These are phyloP conservation scores for Leccinellum rugosiceps DNA, from an alignment of 768 basidiomycete genomes.

Conservation along the genomic window DNA sequence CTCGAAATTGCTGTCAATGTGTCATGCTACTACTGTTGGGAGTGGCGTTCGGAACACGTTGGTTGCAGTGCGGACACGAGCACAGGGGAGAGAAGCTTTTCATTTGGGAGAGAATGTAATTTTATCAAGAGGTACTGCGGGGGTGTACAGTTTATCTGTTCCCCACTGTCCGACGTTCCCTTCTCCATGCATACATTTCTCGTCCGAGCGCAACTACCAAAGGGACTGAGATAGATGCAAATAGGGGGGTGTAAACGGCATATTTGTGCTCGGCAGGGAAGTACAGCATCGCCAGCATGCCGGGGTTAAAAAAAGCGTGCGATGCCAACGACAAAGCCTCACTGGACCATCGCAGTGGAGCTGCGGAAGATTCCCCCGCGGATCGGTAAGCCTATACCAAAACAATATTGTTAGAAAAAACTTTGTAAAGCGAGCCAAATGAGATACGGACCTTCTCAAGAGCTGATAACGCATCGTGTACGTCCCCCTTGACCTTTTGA, in stretches of 20 bases:
- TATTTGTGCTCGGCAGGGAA: constrained; percentile 98
- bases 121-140: constrained; percentile 4
- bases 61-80: constrained; percentile 10
- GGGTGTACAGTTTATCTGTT: constrained; percentile 10
- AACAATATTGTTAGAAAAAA: constrained; percentile 8
- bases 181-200: constrained; percentile 67
- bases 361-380: constrained; percentile 16
- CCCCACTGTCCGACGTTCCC: constrained; percentile 13
- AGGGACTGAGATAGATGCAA: constrained; percentile 87
- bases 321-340: constrained; percentile 65
- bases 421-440: not conserved
- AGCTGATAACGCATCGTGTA: constrained; percentile 64
- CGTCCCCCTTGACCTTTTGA: constrained; percentile 67
- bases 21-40: not conserved
- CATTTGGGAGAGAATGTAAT: constrained; percentile 3
- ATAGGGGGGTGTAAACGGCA: constrained; percentile 93
- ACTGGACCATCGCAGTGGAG: constrained; percentile 56
- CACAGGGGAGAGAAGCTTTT: constrained; percentile 8
- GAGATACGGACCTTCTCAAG: constrained; percentile 61
- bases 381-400: constrained; percentile 24
- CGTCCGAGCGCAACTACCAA: constrained; percentile 69
- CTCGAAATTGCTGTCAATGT: not conserved
- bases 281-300: constrained; percentile 93
- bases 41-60: constrained; percentile 13
- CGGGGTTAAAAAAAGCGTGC: constrained; percentile 93